These are phyloP conservation scores for Globisporangium sylvaticum DNA, from an alignment of 352 stramenopile species.

Conservation along the genomic window DNA sequence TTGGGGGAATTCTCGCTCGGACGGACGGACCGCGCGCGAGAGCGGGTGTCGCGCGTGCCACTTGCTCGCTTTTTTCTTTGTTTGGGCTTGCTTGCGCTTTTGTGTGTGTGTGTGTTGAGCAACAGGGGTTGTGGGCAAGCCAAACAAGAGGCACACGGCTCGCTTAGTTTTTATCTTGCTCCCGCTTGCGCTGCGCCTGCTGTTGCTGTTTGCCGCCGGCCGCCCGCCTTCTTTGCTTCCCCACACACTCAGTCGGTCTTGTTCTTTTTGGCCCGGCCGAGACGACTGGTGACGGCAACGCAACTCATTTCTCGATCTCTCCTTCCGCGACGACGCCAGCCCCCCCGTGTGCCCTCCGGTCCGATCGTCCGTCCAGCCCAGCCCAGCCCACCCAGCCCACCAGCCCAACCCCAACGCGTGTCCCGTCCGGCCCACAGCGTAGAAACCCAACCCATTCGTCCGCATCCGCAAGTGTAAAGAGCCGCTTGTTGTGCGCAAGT, in stretches of 20 bases:
- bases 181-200: slow-evolving; percentile 5
- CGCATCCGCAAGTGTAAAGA: neutral
- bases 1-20: slow-evolving; percentile 4
- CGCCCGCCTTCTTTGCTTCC: neutral
- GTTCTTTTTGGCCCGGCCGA: slow-evolving; percentile 1
- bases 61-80: neutral
- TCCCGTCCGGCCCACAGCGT: neutral
- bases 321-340: neutral
- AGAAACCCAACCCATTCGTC: slow-evolving; percentile 1
- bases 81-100: neutral
- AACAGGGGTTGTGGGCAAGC: slow-evolving; percentile 1
- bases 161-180: slow-evolving; percentile 24
- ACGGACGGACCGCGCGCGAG: slow-evolving; percentile 7
- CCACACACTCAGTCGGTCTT: neutral
- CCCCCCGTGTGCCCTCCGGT: neutral
- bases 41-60: slow-evolving; percentile 6
- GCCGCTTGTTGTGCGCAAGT: slow-evolving; percentile 2
- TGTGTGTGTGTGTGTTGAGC: neutral
- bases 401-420: neutral
- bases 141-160: no score
- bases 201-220: neutral
- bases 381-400: neutral
- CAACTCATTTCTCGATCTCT: slow-evolving; percentile 19
- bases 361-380: neutral
- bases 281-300: slow-evolving; percentile 18